phyloP scores from a whole-genome alignment of 2,329 filamentous ascomycete genomes.

The Teratosphaeria viscida region DNA sequence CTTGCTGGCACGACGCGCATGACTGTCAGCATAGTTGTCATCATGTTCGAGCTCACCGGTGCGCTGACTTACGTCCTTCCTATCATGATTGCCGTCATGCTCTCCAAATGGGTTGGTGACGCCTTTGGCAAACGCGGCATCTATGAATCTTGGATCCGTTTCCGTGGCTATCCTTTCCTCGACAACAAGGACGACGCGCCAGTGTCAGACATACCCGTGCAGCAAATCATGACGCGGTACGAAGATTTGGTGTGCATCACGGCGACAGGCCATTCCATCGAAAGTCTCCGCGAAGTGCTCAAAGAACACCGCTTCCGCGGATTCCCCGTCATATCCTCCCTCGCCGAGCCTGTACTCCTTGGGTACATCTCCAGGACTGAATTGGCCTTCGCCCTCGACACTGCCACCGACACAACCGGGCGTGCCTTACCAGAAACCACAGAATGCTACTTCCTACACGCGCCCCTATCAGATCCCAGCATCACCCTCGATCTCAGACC shows the following conservation, averaged over 20 bases:
- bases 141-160: conserved; percentile 95
- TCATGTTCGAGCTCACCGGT: conserved; percentile 99
- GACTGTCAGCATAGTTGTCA: conserved; percentile 96
- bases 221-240: conserved; percentile 81
- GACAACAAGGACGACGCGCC: conserved; percentile 73
- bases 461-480: conserved; percentile 66
- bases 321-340: conserved; percentile 79
- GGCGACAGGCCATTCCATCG: conserved; percentile 70
- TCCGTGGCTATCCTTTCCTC: conserved; percentile 90
- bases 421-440: conserved; percentile 57
- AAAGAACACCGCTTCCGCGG: conserved; percentile 69
- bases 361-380: conserved; percentile 93
- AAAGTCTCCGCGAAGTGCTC: conserved; percentile 60
- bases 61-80: conserved; percentile 93
- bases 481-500: conserved; percentile 77
- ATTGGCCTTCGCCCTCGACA: conserved; percentile 67
- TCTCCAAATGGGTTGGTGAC: conserved; percentile 96
- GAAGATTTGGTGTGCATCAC: conserved; percentile 86
- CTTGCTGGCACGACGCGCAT: conserved; percentile 88
- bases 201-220: conserved; percentile 75
- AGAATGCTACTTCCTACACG: conserved; percentile 75
- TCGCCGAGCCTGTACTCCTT: conserved; percentile 65
- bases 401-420: conserved; percentile 41
- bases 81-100: conserved; percentile 98
- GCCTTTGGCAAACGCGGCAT: conserved; percentile 87